phyloP scores from a whole-genome alignment of 768 basidiomycete species.

The Piloderma croceum region DNA sequence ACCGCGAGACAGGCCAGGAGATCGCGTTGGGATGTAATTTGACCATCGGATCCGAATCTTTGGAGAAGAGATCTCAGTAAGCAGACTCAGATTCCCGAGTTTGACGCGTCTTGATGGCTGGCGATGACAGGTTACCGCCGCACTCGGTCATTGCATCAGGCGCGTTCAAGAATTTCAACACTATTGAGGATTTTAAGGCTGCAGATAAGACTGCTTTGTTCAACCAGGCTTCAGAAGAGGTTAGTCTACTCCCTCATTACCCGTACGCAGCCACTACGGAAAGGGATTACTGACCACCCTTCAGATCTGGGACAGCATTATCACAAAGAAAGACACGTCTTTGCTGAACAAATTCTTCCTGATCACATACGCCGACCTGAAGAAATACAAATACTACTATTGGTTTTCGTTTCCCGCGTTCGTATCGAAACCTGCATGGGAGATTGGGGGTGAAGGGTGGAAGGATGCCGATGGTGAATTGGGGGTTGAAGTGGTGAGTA shows the following conservation, averaged over 20 bases:
- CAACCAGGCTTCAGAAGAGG: slow-evolving; percentile 63
- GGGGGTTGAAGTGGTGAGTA: slow-evolving; percentile 35
- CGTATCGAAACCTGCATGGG: slow-evolving; percentile 86
- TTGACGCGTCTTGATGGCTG: slow-evolving; percentile 7
- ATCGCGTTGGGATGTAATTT: slow-evolving; percentile 69
- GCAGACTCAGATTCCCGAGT: slow-evolving; percentile 13
- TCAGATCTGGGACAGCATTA: slow-evolving; percentile 68
- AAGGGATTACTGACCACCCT: too few species aligned
- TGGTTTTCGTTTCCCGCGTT: slow-evolving; percentile 98
- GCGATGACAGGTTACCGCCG: slow-evolving; percentile 33
- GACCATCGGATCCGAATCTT: slow-evolving; percentile 59
- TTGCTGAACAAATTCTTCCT: slow-evolving; percentile 75
- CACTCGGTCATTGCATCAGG: slow-evolving; percentile 55
- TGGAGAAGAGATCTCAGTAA: slow-evolving; percentile 45
- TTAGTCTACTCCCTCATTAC: slow-evolving; percentile 26
- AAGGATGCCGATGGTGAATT: slow-evolving; percentile 41
- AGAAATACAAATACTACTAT: slow-evolving; percentile 96
- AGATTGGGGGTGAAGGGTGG: slow-evolving; percentile 64
- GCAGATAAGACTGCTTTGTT: slow-evolving; percentile 88
- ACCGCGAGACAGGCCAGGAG: slow-evolving; percentile 70
- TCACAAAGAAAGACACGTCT: slow-evolving; percentile 45
- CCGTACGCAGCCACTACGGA: not conserved
- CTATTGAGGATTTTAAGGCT: slow-evolving; percentile 91
- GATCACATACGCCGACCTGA: slow-evolving; percentile 93
- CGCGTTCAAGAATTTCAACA: slow-evolving; percentile 90